Base-by-base conservation (phyloP, 345 rosid genomes). In the Populus alba region DNA sequence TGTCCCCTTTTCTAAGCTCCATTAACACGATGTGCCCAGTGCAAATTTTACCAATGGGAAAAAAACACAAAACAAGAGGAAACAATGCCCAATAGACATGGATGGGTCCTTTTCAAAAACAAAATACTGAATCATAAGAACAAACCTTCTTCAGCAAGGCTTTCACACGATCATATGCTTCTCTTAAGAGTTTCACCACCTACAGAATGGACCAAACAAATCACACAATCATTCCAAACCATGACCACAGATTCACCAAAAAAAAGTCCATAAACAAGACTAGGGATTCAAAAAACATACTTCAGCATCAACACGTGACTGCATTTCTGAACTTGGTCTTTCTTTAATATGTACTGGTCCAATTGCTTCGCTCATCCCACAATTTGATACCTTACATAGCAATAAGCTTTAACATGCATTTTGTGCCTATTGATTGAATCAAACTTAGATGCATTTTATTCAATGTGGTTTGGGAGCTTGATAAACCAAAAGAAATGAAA, bases 281-380 rank as follows among this genome's bases (percentile, higher is more conserved):
- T 4, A 29, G n/a, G 71, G 57, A 39, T 78, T 74, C 43, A 38
- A 65, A 49, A 80, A 39, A 74, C 86, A 53, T 88, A 94, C 99
- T 83, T 96, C 99, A 47, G 97, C 98, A 82, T 96, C 98, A 3
- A 94, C 85, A 6, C 95, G 97, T 76, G 99, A 96, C 63, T 94
- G 98, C 98, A 96, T 90, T 69, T 96, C 98, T 85, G 97, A 88
- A 80, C 99, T 92, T 66, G 98, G 92, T 62, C 92, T 91, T 79
- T 96, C 98, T 87, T 91, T 96, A 82, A 92, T 84, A 88, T 96
- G 95, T 81, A 96, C 88, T 6, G 98, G 99, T 76, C 99, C 97
- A 76, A 92, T 87, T 68, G 88, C 89, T 43, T 93, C 94, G 49
- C 99, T 92, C 99, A 95, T 95, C 68, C 99, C 99, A 78, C 99